Conservation (phyloP, 176 grass and related monocot species). For the Zea luxurians region DNA sequence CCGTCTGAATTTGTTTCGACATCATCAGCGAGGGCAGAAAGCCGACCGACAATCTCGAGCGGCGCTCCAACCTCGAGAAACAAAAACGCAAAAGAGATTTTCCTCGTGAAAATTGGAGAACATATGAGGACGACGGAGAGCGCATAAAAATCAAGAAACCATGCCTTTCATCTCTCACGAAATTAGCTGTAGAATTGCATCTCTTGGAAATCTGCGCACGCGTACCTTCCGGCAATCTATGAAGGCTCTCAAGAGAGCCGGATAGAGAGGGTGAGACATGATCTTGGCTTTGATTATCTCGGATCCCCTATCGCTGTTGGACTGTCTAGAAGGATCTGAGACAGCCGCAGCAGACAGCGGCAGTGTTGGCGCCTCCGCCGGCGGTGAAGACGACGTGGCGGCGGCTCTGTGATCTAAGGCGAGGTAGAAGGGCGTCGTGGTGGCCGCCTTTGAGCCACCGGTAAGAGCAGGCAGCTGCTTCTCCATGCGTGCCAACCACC, state of each 20-base stretch:
- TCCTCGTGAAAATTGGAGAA: background rate
- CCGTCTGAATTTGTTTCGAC: constrained; percentile 46
- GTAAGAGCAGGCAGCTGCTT: constrained; percentile 45
- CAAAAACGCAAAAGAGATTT: constrained; percentile 22
- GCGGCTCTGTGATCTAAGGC: constrained; percentile 32
- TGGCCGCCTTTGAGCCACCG: constrained; percentile 42
- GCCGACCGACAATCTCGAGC: constrained; percentile 52
- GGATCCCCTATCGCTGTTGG: constrained; percentile 20
- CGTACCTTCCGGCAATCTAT: constrained; percentile 83
- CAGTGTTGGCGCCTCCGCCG: background rate
- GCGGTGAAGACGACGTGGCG: constrained; percentile 20
- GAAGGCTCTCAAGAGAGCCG: constrained; percentile 68
- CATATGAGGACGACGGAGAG: background rate
- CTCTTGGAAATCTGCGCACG: background rate
- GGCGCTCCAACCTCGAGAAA: constrained; percentile 68
- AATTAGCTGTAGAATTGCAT: background rate
- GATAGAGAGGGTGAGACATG: constrained; percentile 73
- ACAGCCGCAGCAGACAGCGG: background rate
- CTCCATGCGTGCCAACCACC: constrained; percentile 46
- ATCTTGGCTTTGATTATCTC: constrained; percentile 76
- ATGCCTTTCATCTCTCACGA: background rate
- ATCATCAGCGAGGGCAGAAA: constrained; percentile 52
- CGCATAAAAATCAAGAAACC: background rate
- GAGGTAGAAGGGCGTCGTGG: constrained; percentile 40
- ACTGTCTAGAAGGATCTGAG: constrained; percentile 31